phyloP scores from a whole-genome alignment of 768 basidiomycete species.

The Gyrodon lividus region DNA sequence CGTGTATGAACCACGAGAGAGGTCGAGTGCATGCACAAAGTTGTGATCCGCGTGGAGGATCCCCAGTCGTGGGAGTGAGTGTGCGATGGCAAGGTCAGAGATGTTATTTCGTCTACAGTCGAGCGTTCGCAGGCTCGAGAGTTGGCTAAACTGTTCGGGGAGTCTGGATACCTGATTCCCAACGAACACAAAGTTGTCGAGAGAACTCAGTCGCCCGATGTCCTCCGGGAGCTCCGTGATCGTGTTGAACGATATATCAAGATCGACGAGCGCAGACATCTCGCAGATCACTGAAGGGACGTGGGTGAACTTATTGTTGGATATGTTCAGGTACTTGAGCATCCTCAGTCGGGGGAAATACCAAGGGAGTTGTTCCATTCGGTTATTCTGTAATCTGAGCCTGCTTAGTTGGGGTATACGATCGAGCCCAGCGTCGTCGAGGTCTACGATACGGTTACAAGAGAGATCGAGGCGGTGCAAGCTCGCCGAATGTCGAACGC shows the following conservation, averaged over 20 bases:
- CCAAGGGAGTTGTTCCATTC: slow-evolving; percentile 82
- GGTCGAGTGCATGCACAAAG: slow-evolving; percentile 72
- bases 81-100: slow-evolving; percentile 67
- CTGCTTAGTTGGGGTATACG: slow-evolving; percentile 65
- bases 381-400: slow-evolving; percentile 86
- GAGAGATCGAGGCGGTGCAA: slow-evolving; percentile 85
- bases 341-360: slow-evolving; percentile 74
- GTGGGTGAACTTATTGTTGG: slow-evolving; percentile 87
- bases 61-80: slow-evolving; percentile 66
- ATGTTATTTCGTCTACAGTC: slow-evolving; percentile 89
- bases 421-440: slow-evolving; percentile 84
- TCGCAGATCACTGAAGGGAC: slow-evolving; percentile 76
- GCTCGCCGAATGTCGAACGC: slow-evolving; percentile 69
- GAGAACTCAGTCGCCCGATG: slow-evolving; percentile 63
- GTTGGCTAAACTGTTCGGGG: slow-evolving; percentile 54
- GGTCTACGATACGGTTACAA: slow-evolving; percentile 85
- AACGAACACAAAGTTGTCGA: slow-evolving; percentile 78
- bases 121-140: slow-evolving; percentile 63
- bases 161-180: slow-evolving; percentile 79
- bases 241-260: slow-evolving; percentile 94
- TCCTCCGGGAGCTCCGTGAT: slow-evolving; percentile 79
- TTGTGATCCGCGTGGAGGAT: slow-evolving; percentile 81
- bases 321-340: slow-evolving; percentile 83
- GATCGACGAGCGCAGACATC: slow-evolving; percentile 71
- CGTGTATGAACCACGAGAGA: slow-evolving; percentile 68